Evolutionary conservation across 1,284 basidiomycete genomes (phyloP), one percentile per base, ranked within the genome.

Genomic region (Dichomitus squalens): DNA sequence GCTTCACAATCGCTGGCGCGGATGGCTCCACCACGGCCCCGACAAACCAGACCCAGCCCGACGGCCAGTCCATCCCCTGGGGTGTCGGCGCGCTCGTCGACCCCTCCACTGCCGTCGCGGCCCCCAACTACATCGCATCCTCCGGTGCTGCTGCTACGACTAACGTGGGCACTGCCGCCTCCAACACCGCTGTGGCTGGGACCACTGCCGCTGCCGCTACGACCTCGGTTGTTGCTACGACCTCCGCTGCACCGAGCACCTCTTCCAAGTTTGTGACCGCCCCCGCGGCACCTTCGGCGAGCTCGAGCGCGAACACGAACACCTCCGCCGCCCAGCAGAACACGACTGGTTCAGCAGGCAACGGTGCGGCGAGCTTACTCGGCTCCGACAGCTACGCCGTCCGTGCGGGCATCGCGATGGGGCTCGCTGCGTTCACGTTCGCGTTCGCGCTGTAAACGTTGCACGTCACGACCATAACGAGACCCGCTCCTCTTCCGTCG

Each of bases 1-100:
- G 93, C 38, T 95, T 94, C 79, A 78, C 88, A 39, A 92, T 95
- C 68, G 85, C 88, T 0, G 80, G 79, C 38, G 52, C 79, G 2
- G 66, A 73, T 33, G 87, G 86, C 4, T 64, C 72, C 5, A 75
- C 79, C 33, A 79, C 78, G 1, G 61, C 82, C n/a, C 79, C 89
- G 0, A 59, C 81, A 7, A 78, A 87, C 52, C 50, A 74, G 2
- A 81, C 71, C 5, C 84, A 92, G 67, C 84, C 86, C 2, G 73
- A 79, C 60, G 81, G 79, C 21, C 63, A 68, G 7, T 40, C 71
- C 3, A 85, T 93, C 49, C 79, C 84, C 0, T 95, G 88, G 88
- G 92, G 92, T 40, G 75, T 64, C 3, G 92, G 90, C 43, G 69
- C 73, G n/a, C 81, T 93, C 53, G 72, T 71, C 16, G 76, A 84